Evolutionary conservation across 352 stramenopile species (phyloP), one percentile per base, ranked within the genome.

Genomic region (Phytophthora citrophthora): DNA sequence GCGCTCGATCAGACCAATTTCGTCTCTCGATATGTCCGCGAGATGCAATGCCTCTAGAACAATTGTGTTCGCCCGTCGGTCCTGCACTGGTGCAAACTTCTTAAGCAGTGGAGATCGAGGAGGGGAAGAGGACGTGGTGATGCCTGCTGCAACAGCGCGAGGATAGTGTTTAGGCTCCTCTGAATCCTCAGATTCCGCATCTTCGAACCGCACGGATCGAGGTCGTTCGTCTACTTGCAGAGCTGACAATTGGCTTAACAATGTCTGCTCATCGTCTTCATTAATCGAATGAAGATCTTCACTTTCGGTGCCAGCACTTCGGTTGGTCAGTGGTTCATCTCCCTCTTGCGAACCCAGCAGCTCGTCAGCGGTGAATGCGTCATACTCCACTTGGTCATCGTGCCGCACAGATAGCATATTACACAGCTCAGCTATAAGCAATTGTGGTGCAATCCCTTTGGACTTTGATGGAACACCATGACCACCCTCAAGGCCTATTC

Each of bases 21-120:
- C 85, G n/a, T 87, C 77, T 23, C 74, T 68, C 0, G 82, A 83
- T 31, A 84, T 84, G 36, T 91, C 80, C 8, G 83, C 64, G 24
- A 93, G 83, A 44, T 89, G 77, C 8, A 90, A 58, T 16, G 82
- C 81, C 52, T 93, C 78, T 0, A 90, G 56, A 6, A 89, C 61
- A 45, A 89, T 67, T 27, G 72, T 79, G 54, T 90, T 87, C 11
- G 87, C 70, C 4, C 80, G 66, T 1, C 83, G 73, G 18, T 89
- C 80, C 31, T 91, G 78, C 1, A 88, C 52, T 9, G 68, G 63
- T 13, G 83, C 61, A 54, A 90, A 83, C 48, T 85, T 91, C 48
- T 87, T 88, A 8, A 83, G 68, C 27, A 88, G 58, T 1, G 81
- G 79, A 4, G 79, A 88, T 4, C 55, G 65, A 12, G 71, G 64